Evolutionary conservation across 2,329 filamentous ascomycete genomes (phyloP), one percentile per base, ranked within the genome.

Genomic region (Cladosporium sp.): DNA sequence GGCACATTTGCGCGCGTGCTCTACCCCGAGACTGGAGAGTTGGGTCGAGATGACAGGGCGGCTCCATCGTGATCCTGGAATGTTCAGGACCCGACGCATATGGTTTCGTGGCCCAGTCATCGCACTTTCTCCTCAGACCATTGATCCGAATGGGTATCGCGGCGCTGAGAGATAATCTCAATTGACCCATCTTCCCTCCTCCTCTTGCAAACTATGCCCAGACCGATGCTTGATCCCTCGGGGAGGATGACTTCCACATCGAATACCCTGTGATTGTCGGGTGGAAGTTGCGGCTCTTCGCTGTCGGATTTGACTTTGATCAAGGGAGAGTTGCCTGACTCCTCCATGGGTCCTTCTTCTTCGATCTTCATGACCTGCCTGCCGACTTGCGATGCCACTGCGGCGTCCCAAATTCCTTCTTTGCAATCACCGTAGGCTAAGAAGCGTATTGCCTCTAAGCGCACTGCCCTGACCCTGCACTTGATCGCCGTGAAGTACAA

Each of bases 401-500:
- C 58, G 8, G 70, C 67, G 50, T 69, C 69, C 67, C 69, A 73
- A 18, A 71, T 68, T 44, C 65, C 67, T 58, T 74, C 72, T 56
- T 72, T 72, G 23, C 67, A 64, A 26, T 70, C 67, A 4, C 69
- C 66, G 37, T 59, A 65, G 11, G 64, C 26, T 3, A 74, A 40
- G 8, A 74, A 64, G n/a, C 65, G 58, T 6, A 74, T 49, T 5
- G 72, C 72, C 52, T 67, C 61, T 5, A 70, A 65, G 10, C 70
- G 67, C 7, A 74, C 26, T 5, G 68, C 67, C 18, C 67, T 69
- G 6, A 71, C 63, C 6, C 72, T 68, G 46, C 72, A 73, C 60
- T 72, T 72, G 12, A 66, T 67, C 12, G 70, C 71, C 14, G 65
- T 64, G 52, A 72, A 71, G 60, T 69, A 72, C 3, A 74, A 56